These are phyloP conservation scores for Mycena floridula DNA, from an alignment of 768 basidiomycete genomes.

Conservation along the genomic window DNA sequence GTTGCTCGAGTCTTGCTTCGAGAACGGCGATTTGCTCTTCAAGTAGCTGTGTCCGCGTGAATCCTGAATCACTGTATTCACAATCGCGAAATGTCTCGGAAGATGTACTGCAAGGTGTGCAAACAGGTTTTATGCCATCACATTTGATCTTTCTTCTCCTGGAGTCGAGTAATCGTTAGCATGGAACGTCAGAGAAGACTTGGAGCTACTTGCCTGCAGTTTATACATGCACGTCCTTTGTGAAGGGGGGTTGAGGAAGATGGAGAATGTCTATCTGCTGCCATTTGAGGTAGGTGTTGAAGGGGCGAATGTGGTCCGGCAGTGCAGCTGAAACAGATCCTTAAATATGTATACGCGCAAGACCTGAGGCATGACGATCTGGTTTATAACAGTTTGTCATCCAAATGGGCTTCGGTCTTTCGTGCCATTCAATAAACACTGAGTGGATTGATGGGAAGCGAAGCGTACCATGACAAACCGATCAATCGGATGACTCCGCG, in stretches of 20 bases:
- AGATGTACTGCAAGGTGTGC: conserved; percentile 41
- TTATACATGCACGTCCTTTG: conserved; percentile 44
- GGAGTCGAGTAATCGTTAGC: background rate
- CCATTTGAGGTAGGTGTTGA: too few species aligned
- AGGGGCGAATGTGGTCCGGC: too few species aligned
- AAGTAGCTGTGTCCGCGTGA: conserved; percentile 36
- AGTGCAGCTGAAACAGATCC: too few species aligned
- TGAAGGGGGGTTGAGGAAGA: conserved; percentile 23
- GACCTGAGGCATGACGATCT: too few species aligned
- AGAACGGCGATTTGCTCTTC: conserved; percentile 41
- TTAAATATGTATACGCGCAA: too few species aligned
- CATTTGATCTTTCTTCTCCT: conserved; percentile 52
- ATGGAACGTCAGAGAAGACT: background rate
- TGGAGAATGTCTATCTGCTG: too few species aligned
- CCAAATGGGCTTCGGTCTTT: too few species aligned
- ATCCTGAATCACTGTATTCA: conserved; percentile 44
- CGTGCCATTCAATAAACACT: too few species aligned
- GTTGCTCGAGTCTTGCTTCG: conserved; percentile 34
- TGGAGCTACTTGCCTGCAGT: conserved; percentile 37
- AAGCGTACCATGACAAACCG: too few species aligned
- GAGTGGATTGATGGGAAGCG: too few species aligned
- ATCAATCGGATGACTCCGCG: too few species aligned
- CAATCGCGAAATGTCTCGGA: conserved; percentile 42
- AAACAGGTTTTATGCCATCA: conserved; percentile 44
- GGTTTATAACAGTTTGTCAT: too few species aligned